Base-by-base conservation (phyloP, 179 eudicot genomes). In the Corrigiola litoralis region DNA sequence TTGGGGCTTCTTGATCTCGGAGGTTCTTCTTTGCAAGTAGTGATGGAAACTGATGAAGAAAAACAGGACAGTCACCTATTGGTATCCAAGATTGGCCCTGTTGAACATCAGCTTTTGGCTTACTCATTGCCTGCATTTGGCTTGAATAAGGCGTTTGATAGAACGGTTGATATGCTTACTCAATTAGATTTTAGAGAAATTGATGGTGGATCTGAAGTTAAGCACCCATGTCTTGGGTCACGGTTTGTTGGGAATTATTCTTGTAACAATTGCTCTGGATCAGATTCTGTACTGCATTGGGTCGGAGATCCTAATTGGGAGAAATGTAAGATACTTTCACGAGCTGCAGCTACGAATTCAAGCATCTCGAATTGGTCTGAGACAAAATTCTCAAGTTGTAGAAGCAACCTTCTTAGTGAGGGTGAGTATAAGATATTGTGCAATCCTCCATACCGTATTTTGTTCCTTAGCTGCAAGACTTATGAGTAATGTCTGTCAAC, bases 21-120 rank as follows among this genome's bases (percentile, higher is more conserved):
- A 57, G 97, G 97, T 67, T 91, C 97, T 5, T 91, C 97, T 2
- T 72, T 91, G 81, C 96, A 91, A 63, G 80, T 91, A 50, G 94
- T 83, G 52, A 59, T 77, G 18, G 91, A 85, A 72, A 72, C 69
- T n/a, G 77, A 78, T 53, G 44, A 63, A 14, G 10, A 12, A 5
- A 57, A 49, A 59, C 72, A 65, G 41, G 82, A 71, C 63, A 74
- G 73, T 27, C 68, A 72, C 42, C 28, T 58, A 44, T 51, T 91
- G 57, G 68, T 63, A 58, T 80, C 89, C 24, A 82, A 72, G 67
- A 79, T 88, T 36, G 94, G 94, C 34, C 61, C 54, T 1, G 24
- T 74, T 18, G 79, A 82, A 23, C 89, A 85, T 71, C 66, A 64
- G 41, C 69, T 91, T 50, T 69, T 83, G 54, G 89, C 89, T 16